A percentile compares a stretch with the other conserved stretches of the same genome.
Conservation (phyloP, 139 green algal genomes). For the Mesotaenium endlicherianum region DNA sequence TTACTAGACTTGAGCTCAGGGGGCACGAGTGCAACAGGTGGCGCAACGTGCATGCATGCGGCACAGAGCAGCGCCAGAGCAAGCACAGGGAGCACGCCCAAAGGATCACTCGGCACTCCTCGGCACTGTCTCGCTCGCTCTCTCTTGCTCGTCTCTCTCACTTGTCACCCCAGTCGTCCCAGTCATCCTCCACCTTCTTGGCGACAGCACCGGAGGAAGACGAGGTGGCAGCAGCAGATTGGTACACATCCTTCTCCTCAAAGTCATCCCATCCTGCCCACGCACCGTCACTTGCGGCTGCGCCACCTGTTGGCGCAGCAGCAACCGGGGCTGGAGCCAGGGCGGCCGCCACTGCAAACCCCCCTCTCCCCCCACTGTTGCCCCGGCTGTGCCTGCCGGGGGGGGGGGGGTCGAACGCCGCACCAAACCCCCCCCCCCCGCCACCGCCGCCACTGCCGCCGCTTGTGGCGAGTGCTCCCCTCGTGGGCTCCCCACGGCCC, state of each 20-base stretch:
- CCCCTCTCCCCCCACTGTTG: no score
- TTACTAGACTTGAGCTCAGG: no score
- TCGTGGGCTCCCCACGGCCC: background rate
- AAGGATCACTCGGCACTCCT: no score
- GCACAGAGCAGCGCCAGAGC: no score
- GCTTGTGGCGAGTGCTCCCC: background rate
- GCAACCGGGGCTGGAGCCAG: no score
- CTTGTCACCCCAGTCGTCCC: conserved; percentile 15
- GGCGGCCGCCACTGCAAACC: no score
- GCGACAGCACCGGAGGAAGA: background rate
- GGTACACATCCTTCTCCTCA: conserved; percentile 1
- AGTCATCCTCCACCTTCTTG: background rate
- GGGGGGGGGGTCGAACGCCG: no score
- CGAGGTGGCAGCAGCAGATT: background rate
- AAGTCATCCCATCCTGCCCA: conserved; percentile 10
- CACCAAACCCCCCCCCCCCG: no score
- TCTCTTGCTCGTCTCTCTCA: background rate
- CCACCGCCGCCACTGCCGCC: background rate
- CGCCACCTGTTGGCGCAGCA: background rate
- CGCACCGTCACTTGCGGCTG: background rate
- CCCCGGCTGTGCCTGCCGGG: no score
- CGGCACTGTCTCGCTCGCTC: background rate
- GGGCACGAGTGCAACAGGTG: no score
- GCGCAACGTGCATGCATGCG: no score
- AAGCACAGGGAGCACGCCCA: no score